Percentiles rank a stretch among this genome's conserved stretches.
These are phyloP conservation scores for Secale cereale DNA, from an alignment of 176 grass and related monocot genomes.

Conservation along the genomic window DNA sequence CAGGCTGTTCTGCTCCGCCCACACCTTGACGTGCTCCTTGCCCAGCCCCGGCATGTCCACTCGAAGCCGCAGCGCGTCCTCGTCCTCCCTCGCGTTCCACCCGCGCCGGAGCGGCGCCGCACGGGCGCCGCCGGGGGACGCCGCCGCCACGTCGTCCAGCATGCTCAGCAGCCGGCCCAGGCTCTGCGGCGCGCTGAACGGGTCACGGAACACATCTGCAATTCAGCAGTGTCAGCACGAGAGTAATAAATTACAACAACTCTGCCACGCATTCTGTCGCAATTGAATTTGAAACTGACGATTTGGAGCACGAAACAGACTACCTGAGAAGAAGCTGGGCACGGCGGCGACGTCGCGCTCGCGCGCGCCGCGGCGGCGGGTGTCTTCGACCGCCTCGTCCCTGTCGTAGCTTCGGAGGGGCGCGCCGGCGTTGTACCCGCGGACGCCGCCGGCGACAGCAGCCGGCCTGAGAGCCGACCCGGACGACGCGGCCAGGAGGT, in stretches of 20 bases:
- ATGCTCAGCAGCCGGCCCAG: slow-evolving; percentile 60
- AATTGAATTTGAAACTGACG: no score
- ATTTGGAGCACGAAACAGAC: no score
- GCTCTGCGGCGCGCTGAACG: slow-evolving; percentile 57
- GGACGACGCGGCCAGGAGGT: slow-evolving; percentile 20
- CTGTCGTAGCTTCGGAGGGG: slow-evolving; percentile 35
- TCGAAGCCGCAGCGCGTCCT: slow-evolving; percentile 52
- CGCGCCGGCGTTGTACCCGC: slow-evolving; percentile 48
- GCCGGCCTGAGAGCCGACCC: slow-evolving; percentile 9
- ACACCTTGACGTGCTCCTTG: slow-evolving; percentile 79
- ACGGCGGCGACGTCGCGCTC: background rate
- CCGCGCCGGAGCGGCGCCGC: slow-evolving; percentile 24
- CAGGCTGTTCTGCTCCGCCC: slow-evolving; percentile 44
- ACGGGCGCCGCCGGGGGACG: background rate
- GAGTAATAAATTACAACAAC: background rate
- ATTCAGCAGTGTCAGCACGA: no score
- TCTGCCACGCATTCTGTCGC: background rate
- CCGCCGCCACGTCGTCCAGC: slow-evolving; percentile 49
- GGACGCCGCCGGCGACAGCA: background rate
- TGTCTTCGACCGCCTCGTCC: background rate
- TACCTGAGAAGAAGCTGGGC: slow-evolving; percentile 55
- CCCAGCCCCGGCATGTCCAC: slow-evolving; percentile 86
- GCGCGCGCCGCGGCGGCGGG: background rate
- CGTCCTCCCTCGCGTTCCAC: slow-evolving; percentile 69
- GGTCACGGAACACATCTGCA: slow-evolving; percentile 63